Conservation (phyloP, 306 rosid species). For the Glycyrrhiza uralensis region DNA sequence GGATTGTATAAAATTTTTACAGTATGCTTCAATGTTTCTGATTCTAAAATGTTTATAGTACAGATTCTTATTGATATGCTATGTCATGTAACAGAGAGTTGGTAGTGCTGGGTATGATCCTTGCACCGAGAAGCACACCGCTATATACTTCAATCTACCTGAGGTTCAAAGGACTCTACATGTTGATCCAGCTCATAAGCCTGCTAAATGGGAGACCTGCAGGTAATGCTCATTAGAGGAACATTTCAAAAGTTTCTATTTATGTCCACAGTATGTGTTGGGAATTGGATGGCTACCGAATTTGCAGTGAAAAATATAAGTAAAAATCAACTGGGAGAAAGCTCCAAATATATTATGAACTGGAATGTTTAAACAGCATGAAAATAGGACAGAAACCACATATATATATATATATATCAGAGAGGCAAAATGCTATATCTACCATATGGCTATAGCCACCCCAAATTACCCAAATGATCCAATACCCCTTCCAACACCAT, state of each 20-base stretch:
- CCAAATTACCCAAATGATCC: no score
- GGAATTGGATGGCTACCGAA: background rate
- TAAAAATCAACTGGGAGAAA: background rate
- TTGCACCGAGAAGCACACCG: conserved; percentile 71
- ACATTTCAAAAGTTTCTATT: background rate
- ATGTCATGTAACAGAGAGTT: conserved; percentile 41
- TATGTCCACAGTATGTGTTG: background rate
- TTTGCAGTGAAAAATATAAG: background rate
- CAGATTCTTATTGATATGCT: conserved; percentile 18
- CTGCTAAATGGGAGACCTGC: conserved; percentile 77
- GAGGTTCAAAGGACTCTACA: conserved; percentile 76
- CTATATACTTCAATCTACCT: conserved; percentile 67
- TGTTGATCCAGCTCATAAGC: conserved; percentile 54
- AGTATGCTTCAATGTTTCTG: no score
- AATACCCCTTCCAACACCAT: no score
- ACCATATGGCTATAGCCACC: no score
- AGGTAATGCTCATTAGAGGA: conserved; percentile 44
- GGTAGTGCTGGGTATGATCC: conserved; percentile 79
- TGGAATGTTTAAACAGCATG: background rate
- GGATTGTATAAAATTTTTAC: no score
- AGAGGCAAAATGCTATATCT: background rate
- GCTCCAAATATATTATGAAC: background rate
- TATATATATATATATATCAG: no score
- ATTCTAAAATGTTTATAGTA: no score
- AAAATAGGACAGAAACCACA: background rate